Conservation (phyloP, 805 yeast genomes). For the Lachancea nothofagi region DNA sequence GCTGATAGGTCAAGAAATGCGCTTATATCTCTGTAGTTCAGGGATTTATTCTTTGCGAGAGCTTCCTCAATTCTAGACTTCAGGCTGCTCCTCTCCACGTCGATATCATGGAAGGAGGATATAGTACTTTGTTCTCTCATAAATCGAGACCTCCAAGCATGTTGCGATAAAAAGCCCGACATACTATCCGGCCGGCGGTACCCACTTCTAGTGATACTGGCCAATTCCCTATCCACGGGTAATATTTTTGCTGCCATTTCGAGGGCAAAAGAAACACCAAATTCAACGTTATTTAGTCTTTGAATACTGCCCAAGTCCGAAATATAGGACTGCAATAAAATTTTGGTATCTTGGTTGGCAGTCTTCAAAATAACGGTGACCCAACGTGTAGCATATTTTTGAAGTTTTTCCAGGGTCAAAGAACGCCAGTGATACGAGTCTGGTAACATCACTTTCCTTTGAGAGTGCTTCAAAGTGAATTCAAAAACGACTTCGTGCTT, state of each 20-base stretch:
- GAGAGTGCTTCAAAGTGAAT: constrained; percentile 43
- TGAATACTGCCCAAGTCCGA: constrained; percentile 39
- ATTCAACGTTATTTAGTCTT: constrained; percentile 46
- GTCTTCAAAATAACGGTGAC: constrained; percentile 48
- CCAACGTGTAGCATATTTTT: constrained; percentile 63
- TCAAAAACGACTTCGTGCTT: constrained; percentile 79
- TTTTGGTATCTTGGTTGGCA: constrained; percentile 69
- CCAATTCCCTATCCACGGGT: constrained; percentile 61
- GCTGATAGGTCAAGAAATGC: constrained; percentile 43
- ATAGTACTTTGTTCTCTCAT: constrained; percentile 31
- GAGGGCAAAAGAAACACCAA: constrained; percentile 86
- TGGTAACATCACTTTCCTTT: constrained; percentile 34
- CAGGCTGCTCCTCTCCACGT: constrained; percentile 17
- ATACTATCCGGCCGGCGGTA: constrained; percentile 46
- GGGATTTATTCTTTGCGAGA: constrained; percentile 15
- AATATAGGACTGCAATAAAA: constrained; percentile 72
- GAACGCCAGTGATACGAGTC: constrained; percentile 82
- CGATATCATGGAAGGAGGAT: constrained; percentile 28
- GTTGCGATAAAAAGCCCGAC: constrained; percentile 71
- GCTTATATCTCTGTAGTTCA: constrained; percentile 33
- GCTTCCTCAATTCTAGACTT: constrained; percentile 19
- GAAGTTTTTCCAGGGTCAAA: constrained; percentile 55
- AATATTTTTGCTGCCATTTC: constrained; percentile 76
- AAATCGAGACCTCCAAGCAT: constrained; percentile 58
- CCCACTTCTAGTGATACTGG: constrained; percentile 38